Base-by-base conservation (phyloP, 208 protist species). In the Trypanosoma rangeli region DNA sequence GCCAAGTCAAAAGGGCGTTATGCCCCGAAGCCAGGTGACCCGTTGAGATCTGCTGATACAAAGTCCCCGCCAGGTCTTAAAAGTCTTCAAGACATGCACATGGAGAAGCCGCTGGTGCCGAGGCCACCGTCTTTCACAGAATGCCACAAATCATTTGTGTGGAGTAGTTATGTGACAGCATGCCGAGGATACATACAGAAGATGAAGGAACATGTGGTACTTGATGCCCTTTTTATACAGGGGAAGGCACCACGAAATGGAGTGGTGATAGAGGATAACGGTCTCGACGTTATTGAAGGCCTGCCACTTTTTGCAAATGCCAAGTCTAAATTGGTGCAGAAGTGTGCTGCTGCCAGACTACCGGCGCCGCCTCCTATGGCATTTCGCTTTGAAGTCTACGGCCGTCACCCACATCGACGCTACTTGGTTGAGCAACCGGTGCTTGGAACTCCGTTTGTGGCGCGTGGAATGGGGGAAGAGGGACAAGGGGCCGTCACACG, bases 61-160 rank as follows among this genome's bases (percentile, higher is more conserved):
- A 80, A 84, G 37, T 85, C 79, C 18, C 88, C 91, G 12, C 71
- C 70, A 46, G 91, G 91, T 8, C 66, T 91, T 29, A 90, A 76
- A 26, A 57, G 59, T 57, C 49, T 81, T 26, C 33, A 55, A 5
- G 68, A 70, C 42, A 53, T 68, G 15, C 26, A 49, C 67, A 56
- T 69, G 68, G 50, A 74, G 37, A 53, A 53, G 66, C 42, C 80
- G 62, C 18, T 55, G 15, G 8, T 31, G 46, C 29, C 69, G 22
- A 46, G 22, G 26, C 2, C 54, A 24, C 57, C 82, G 31, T 74
- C 63, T 64, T 46, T 9, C 12, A 63, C 35, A 22, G 83, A 85
- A 59, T 71, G 59, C 28, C 29, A 44, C 18, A 67, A 65, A n/a
- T 58, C 73, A 20, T 55, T 63, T 54, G 59, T 73, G 20, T 84